A percentile compares a stretch with the other conserved stretches of the same genome.
These are phyloP conservation scores for Teunomyces kruisii DNA, from an alignment of 805 yeast species.

Conservation along the genomic window DNA sequence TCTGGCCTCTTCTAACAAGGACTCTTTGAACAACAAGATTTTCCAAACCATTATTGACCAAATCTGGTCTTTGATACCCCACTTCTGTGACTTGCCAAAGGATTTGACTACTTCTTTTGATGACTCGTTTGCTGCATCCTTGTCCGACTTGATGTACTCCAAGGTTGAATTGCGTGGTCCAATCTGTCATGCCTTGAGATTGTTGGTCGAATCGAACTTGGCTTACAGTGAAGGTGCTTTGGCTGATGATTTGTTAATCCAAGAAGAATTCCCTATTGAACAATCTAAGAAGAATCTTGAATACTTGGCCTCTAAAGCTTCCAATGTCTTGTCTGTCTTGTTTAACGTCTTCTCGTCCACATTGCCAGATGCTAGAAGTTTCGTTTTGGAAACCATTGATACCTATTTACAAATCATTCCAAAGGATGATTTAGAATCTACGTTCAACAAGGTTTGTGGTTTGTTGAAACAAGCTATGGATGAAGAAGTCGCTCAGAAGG, in stretches of 20 bases:
- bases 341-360: constrained; percentile 94
- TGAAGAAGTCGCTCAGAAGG: constrained; percentile 44
- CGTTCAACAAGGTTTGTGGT: constrained; percentile 84
- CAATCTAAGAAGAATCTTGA: constrained; percentile 58
- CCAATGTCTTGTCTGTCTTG: constrained; percentile 79
- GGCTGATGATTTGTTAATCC: constrained; percentile 54
- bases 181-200: constrained; percentile 80
- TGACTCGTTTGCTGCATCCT: constrained; percentile 71
- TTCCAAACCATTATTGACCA: constrained; percentile 86
- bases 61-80: constrained; percentile 88
- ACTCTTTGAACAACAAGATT: constrained; percentile 71
- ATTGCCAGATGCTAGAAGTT: constrained; percentile 77
- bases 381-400: constrained; percentile 82
- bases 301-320: constrained; percentile 62
- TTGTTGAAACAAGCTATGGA: constrained; percentile 74
- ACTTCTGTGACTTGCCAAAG: constrained; percentile 81
- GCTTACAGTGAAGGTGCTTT: constrained; percentile 61
- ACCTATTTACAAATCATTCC: constrained; percentile 71
- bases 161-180: constrained; percentile 72
- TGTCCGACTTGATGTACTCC: constrained; percentile 74
- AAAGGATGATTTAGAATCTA: constrained; percentile 62
- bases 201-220: constrained; percentile 73
- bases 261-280: constrained; percentile 57
- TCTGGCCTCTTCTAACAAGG: constrained; percentile 41
- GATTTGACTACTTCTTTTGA: constrained; percentile 68